These are phyloP conservation scores for Cercospora sojina DNA, from an alignment of 2,329 filamentous ascomycete genomes.

Conservation along the genomic window DNA sequence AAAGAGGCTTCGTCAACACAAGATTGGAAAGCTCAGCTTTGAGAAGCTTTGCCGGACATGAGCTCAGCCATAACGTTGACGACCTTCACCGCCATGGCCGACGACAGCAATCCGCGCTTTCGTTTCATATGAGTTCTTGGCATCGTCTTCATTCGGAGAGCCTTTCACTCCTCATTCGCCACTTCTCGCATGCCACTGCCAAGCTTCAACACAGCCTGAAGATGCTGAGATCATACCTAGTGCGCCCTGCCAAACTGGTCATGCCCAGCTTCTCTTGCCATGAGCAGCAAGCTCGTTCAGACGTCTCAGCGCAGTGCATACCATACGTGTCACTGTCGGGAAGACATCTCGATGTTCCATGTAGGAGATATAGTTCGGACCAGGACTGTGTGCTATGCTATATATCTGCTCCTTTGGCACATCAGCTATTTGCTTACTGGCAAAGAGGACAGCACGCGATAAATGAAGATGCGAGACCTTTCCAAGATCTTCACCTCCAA, in stretches of 20 bases:
- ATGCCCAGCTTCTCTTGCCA: not conserved
- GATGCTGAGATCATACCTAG: not conserved
- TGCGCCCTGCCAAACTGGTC: not conserved
- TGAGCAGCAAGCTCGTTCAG: not conserved
- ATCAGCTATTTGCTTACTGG: not conserved
- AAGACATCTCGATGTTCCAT: not conserved
- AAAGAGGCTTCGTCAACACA: slow-evolving; percentile 1
- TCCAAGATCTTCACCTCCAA: not conserved
- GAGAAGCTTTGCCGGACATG: not conserved
- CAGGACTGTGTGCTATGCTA: not conserved
- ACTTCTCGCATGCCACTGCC: not conserved
- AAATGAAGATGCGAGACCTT: not conserved
- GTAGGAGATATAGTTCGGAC: not conserved
- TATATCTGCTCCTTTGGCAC: not conserved
- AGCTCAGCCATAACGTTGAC: slow-evolving; percentile 5
- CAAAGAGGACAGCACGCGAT: not conserved
- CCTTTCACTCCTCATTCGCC: not conserved
- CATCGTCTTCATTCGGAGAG: not conserved
- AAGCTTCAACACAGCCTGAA: slow-evolving; percentile 1
- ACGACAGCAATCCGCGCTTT: not conserved
- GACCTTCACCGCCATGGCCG: not conserved
- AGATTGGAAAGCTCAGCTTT: not conserved
- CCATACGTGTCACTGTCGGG: not conserved
- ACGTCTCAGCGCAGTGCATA: not conserved
- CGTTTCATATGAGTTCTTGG: not conserved